Conservation (phyloP, 306 rosid genomes). For the Cicer chorassanicum region DNA sequence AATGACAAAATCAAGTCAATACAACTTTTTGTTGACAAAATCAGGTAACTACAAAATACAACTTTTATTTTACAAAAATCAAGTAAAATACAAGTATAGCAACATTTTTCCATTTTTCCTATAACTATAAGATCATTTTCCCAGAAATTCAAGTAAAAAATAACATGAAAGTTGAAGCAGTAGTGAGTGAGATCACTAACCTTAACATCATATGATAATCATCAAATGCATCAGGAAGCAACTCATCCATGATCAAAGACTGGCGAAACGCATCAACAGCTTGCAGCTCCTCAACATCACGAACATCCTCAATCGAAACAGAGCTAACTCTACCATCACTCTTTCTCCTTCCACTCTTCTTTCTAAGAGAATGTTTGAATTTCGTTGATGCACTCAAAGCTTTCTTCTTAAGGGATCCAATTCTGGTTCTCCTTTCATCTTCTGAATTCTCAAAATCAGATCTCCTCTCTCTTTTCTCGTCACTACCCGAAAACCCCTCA, state of each 20-base stretch:
- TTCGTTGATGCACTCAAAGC: constrained; percentile 88
- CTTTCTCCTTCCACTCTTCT: constrained; percentile 84
- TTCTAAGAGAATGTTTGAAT: constrained; percentile 86
- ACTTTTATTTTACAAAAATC: no score
- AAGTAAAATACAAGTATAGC: no score
- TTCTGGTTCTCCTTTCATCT: constrained; percentile 95
- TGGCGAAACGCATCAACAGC: constrained; percentile 92
- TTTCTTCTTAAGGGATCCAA: constrained; percentile 91
- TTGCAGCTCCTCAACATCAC: constrained; percentile 84
- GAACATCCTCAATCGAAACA: constrained; percentile 91
- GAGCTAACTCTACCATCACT: constrained; percentile 98
- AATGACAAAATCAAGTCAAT: constrained; percentile 12
- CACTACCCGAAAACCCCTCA: constrained; percentile 93
- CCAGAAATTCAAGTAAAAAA: constrained; percentile 1
- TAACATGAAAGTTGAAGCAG: not conserved
- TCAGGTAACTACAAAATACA: not conserved
- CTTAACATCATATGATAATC: constrained; percentile 97
- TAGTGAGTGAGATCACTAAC: constrained; percentile 42
- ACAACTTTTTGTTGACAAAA: not conserved
- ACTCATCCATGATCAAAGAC: constrained; percentile 74
- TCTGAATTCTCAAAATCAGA: constrained; percentile 95
- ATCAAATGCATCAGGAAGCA: constrained; percentile 76
- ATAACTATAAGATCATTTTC: not conserved
- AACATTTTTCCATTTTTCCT: no score
- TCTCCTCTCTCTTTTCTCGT: constrained; percentile 88